Evolutionary conservation across 75 land plant genomes (phyloP).

Genomic region (Selaginella moellendorffii): DNA sequence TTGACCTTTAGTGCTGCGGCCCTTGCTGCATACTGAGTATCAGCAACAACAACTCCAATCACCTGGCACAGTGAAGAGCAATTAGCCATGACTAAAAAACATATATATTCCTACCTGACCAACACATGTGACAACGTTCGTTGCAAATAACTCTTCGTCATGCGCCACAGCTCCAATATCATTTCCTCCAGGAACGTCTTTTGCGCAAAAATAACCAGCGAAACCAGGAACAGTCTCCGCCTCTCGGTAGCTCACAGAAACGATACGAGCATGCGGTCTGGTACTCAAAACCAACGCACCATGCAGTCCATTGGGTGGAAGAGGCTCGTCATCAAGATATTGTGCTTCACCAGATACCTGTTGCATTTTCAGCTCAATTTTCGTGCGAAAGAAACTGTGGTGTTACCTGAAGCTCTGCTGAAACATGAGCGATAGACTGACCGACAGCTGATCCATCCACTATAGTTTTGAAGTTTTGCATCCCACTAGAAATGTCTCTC

Average conservation of each 20-base stretch:
- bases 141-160: constrained; percentile 91
- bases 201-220: constrained; percentile 58
- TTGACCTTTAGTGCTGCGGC: constrained; percentile 54
- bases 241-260: constrained; percentile 50
- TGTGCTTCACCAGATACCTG: constrained; percentile 98
- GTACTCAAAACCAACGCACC: constrained; percentile 74
- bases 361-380: constrained; percentile 7
- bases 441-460: constrained; percentile 74
- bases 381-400: neutral
- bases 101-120: constrained; percentile 49
- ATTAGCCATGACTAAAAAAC: neutral
- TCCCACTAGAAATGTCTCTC: constrained; percentile 38
- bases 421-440: constrained; percentile 60
- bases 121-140: constrained; percentile 80
- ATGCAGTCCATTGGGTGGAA: constrained; percentile 60
- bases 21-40: constrained; percentile 85
- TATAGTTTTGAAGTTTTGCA: constrained; percentile 50
- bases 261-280: constrained; percentile 73
- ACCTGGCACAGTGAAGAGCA: constrained; percentile 26
- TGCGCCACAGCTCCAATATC: constrained; percentile 45
- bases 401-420: constrained; percentile 70
- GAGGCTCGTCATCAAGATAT: constrained; percentile 71
- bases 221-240: constrained; percentile 65
- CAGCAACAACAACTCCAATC: constrained; percentile 96
- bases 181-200: constrained; percentile 74